A percentile compares a stretch with the other conserved stretches of the same genome.
phyloP scores from a whole-genome alignment of 805 yeast genomes.

The Ogataea neopini region DNA sequence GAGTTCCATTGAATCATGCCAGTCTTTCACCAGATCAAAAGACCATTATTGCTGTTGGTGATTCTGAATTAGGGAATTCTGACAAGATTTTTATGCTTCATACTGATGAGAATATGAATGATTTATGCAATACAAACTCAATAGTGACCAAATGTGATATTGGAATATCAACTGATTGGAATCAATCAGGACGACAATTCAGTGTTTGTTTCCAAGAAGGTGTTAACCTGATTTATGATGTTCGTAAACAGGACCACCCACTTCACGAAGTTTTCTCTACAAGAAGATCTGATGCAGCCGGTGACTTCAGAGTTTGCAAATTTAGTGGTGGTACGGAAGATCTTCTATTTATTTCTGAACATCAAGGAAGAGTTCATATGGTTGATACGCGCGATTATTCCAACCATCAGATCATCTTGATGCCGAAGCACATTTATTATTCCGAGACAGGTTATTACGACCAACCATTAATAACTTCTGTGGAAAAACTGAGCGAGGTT shows the following conservation, averaged over 20 bases:
- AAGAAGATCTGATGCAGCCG: conserved; percentile 51
- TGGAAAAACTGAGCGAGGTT: conserved; percentile 29
- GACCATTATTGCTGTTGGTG: conserved; percentile 72
- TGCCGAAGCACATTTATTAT: conserved; percentile 45
- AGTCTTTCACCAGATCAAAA: conserved; percentile 63
- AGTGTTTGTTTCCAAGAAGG: conserved; percentile 90
- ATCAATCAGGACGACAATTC: conserved; percentile 71
- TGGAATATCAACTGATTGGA: conserved; percentile 82
- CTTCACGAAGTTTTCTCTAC: conserved; percentile 60
- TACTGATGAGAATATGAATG: conserved; percentile 35
- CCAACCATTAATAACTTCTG: conserved; percentile 33
- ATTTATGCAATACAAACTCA: conserved; percentile 38
- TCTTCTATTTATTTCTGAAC: conserved; percentile 75
- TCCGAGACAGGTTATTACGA: conserved; percentile 19
- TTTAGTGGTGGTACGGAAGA: conserved; percentile 72
- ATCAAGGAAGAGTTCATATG: conserved; percentile 83
- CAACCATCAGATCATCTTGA: conserved; percentile 73
- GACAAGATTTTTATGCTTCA: conserved; percentile 61
- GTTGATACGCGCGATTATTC: conserved; percentile 73
- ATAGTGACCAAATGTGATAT: conserved; percentile 61
- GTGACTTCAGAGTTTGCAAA: conserved; percentile 44
- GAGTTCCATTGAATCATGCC: conserved; percentile 75
- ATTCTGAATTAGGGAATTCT: conserved; percentile 38
- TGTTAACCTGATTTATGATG: conserved; percentile 70
- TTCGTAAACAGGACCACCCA: conserved; percentile 59